These are phyloP conservation scores for Areca catechu DNA, from an alignment of 176 grass and related monocot species.

Conservation along the genomic window DNA sequence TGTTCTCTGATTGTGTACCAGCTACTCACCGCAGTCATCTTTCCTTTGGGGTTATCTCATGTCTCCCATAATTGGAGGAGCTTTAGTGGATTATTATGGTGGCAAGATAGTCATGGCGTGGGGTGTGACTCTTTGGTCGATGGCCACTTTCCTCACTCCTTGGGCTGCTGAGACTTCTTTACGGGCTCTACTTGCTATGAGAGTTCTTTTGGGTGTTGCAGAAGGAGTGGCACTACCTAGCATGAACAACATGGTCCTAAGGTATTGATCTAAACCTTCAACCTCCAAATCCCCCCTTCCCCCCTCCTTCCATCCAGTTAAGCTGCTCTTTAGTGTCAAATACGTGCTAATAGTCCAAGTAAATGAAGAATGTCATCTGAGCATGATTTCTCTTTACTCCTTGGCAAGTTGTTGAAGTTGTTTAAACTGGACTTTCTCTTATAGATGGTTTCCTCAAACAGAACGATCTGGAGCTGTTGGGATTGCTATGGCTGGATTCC, in stretches of 20 bases:
- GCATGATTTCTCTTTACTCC: neutral
- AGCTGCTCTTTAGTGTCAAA: no score
- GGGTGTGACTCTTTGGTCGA: conserved; percentile 85
- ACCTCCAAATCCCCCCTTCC: neutral
- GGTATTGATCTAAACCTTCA: conserved; percentile 40
- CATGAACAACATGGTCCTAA: conserved; percentile 97
- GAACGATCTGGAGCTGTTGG: conserved; percentile 91
- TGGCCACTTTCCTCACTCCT: conserved; percentile 85
- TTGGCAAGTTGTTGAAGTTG: conserved; percentile 9
- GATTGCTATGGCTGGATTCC: conserved; percentile 94
- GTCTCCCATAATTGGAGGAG: conserved; percentile 84
- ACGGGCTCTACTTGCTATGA: conserved; percentile 58
- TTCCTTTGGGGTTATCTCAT: conserved; percentile 96
- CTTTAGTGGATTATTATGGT: conserved; percentile 79
- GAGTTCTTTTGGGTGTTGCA: conserved; percentile 70
- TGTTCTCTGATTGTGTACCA: conserved; percentile 13
- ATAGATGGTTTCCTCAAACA: conserved; percentile 92
- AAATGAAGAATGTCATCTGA: conserved; percentile 3
- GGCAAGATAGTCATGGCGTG: conserved; percentile 91
- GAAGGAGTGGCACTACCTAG: conserved; percentile 98
- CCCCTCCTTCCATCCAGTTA: no score
- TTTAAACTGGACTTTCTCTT: conserved; percentile 33
- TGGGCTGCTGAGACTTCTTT: conserved; percentile 81
- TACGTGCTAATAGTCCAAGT: no score
- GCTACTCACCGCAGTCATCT: conserved; percentile 58